Base-by-base conservation (phyloP, 2,329 filamentous ascomycete genomes). In the Aspergillus sergii region DNA sequence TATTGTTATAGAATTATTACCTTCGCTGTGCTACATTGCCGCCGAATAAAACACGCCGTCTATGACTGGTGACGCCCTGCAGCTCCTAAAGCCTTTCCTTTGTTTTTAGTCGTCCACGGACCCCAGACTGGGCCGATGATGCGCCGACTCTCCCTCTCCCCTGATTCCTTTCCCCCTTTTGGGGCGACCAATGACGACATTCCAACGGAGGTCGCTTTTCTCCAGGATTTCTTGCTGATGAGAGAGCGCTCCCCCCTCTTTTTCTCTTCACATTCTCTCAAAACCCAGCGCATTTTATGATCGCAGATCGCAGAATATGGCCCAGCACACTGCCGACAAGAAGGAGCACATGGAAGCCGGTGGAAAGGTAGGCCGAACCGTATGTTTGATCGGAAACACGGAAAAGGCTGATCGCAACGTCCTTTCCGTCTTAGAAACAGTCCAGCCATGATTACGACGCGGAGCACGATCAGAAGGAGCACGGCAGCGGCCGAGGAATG, bases 11-110 rank as follows among this genome's bases (percentile, higher is more conserved):
- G 51, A 54, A 54, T 54, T 21, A 39, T 39, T 39, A 39, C 32
- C 11, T 11, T 14, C 16, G 5, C 28, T 26, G 34, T 55, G 32
- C 51, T 55, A 32, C 32, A 55, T 36, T 36, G n/a, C 34, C 51
- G 34, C 34, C 32, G 7, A 36, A 55, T 39, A 28, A 26, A 55
- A 26, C n/a, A 55, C 51, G 28, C 51, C 32, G 32, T 28, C 30
- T 7, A 32, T 51, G 32, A 55, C 51, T 55, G 51, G 51, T 55
- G 28, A 51, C 48, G 48, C 48, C 48, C 30, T 55, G 51, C 48
- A 34, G 48, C 48, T 51, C 51, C 32, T 19, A n/a, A 36, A 21
- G 30, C 30, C 32, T n/a, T 28, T 55, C 30, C 51, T 55, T 55
- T 55, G 51, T 39, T 55, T 36, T 55, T 39, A 51, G 48, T 51